A percentile compares a stretch with the other conserved stretches of the same genome.
phyloP scores from a whole-genome alignment of 306 rosid species.

The Cucumis cinereus region DNA sequence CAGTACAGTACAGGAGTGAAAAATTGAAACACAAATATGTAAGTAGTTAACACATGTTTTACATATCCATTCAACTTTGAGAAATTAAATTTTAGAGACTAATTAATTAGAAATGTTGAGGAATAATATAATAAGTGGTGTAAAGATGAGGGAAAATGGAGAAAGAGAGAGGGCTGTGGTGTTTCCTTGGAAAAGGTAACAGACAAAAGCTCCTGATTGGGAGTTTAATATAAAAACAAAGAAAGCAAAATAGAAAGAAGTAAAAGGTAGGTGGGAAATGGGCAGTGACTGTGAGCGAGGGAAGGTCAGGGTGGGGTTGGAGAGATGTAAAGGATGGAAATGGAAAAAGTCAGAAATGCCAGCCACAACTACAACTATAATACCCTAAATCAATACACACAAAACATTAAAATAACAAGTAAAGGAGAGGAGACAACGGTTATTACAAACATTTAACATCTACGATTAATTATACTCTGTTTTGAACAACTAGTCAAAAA shows the following conservation, averaged over 20 bases:
- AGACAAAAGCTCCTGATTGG: neutral
- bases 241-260: neutral
- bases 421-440: neutral
- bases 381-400: neutral
- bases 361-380: neutral
- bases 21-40: too few species aligned
- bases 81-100: too few species aligned
- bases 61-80: too few species aligned
- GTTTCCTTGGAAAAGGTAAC: neutral
- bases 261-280: neutral
- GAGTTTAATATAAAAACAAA: neutral
- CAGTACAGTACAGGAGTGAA: too few species aligned
- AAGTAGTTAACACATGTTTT: too few species aligned
- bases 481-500: neutral
- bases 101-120: too few species aligned
- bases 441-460: neutral
- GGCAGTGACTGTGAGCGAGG: constrained; percentile 5
- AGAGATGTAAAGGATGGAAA: neutral
- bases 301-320: neutral
- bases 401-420: neutral
- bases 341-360: neutral
- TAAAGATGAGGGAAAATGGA: too few species aligned
- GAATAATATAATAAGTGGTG: too few species aligned
- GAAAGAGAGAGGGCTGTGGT: neutral
- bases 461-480: neutral